Percentiles rank a stretch among this genome's conserved stretches.
phyloP scores from a whole-genome alignment of 345 rosid genomes.

The Hibiscus tridactylites region DNA sequence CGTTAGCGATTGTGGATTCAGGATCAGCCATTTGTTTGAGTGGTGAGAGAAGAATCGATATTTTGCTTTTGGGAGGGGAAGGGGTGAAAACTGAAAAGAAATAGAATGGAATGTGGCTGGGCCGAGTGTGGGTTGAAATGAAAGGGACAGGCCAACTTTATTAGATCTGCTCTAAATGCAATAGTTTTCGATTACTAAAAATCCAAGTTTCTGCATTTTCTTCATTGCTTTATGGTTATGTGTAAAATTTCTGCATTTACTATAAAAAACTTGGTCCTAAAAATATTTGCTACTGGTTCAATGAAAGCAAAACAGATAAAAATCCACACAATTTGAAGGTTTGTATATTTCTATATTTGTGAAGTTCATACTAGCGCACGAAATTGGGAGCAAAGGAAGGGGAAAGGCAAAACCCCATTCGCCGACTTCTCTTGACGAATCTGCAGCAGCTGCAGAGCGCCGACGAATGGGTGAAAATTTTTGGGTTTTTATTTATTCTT shows the following conservation, averaged over 20 bases:
- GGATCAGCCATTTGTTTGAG: not conserved
- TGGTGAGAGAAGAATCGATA: too few relatives aligned
- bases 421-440: too few relatives aligned
- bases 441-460: too few relatives aligned
- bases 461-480: too few relatives aligned
- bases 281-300: not conserved
- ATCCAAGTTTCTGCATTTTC: not conserved
- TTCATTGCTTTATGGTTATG: not conserved
- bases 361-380: not conserved
- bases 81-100: not conserved
- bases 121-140: constrained; percentile 3
- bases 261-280: not conserved
- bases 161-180: not conserved
- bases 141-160: not conserved
- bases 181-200: not conserved
- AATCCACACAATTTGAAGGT: not conserved
- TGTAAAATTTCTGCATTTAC: not conserved
- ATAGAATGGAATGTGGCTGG: not conserved
- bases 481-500: too few relatives aligned
- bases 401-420: too few relatives aligned
- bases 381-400: too few relatives aligned
- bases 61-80: not conserved
- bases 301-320: not conserved
- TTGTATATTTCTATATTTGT: not conserved
- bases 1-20: not conserved